Evolutionary conservation across 306 rosid species (phyloP).

Genomic region (Quercus wislizeni): DNA sequence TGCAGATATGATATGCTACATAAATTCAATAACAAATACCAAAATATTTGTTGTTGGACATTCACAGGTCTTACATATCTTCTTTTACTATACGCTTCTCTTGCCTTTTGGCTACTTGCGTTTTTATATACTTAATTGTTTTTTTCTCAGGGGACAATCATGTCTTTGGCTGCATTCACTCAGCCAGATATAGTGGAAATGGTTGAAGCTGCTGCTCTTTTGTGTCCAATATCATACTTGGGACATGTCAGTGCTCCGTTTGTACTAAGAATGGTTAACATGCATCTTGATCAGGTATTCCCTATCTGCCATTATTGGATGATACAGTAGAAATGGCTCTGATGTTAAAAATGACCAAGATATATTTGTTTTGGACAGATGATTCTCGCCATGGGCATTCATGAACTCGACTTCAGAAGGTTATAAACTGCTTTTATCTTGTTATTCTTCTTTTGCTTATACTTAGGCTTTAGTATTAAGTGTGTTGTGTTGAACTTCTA

Average conservation of each 20-base stretch:
- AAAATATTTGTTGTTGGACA: constrained; percentile 84
- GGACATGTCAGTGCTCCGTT: constrained; percentile 62
- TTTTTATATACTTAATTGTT: constrained; percentile 11
- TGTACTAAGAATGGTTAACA: constrained; percentile 64
- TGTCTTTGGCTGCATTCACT: constrained; percentile 72
- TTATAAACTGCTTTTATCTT: constrained; percentile 8
- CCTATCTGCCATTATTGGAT: constrained; percentile 11
- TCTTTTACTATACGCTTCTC: constrained; percentile 14
- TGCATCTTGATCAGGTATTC: constrained; percentile 81
- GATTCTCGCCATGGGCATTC: constrained; percentile 68
- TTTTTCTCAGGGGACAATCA: constrained; percentile 75
- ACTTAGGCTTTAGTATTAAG: background rate
- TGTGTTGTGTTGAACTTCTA: constrained; percentile 11
- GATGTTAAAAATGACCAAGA: constrained; percentile 23
- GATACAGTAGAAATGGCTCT: constrained; percentile 14
- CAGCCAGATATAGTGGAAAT: constrained; percentile 61
- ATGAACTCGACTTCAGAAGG: constrained; percentile 76
- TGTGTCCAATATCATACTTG: constrained; percentile 83
- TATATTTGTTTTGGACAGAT: constrained; percentile 48
- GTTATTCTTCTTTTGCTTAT: constrained; percentile 5
- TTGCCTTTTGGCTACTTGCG: constrained; percentile 9
- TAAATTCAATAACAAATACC: constrained; percentile 46
- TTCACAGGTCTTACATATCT: constrained; percentile 68
- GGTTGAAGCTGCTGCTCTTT: constrained; percentile 88
- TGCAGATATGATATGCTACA: constrained; percentile 63